Conservation (phyloP, 1,139 yeast species). For the Geotrichum candidum region DNA sequence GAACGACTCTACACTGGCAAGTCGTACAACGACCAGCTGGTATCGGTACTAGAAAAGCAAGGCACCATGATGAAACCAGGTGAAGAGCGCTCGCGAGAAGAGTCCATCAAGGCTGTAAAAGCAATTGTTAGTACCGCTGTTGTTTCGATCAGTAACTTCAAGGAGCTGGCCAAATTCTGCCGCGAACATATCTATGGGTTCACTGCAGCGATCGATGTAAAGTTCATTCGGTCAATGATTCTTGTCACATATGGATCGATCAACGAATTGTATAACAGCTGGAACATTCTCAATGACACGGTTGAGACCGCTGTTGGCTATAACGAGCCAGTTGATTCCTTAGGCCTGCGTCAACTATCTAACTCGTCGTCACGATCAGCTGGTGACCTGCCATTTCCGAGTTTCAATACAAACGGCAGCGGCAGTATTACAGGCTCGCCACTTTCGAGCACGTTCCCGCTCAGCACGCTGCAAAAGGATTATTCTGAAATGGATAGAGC, state of each 20-base stretch:
- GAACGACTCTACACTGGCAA: slow-evolving; percentile 17
- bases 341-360: not conserved
- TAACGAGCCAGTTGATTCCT: not conserved
- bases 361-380: not conserved
- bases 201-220: slow-evolving; percentile 48
- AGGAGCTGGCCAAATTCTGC: slow-evolving; percentile 22
- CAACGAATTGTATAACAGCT: slow-evolving; percentile 70
- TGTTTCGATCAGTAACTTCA: slow-evolving; percentile 14
- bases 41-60: slow-evolving; percentile 24
- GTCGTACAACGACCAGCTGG: slow-evolving; percentile 22
- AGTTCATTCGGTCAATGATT: slow-evolving; percentile 66
- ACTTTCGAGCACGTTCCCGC: slow-evolving; percentile 2
- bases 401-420: not conserved
- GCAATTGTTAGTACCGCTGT: slow-evolving; percentile 16
- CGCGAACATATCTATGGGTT: slow-evolving; percentile 24
- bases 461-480: not conserved
- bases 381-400: slow-evolving; percentile 1
- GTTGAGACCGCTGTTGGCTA: slow-evolving; percentile 11
- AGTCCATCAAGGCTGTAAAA: slow-evolving; percentile 12
- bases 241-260: slow-evolving; percentile 68
- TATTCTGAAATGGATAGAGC: slow-evolving; percentile 62
- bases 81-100: slow-evolving; percentile 10
- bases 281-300: slow-evolving; percentile 35
- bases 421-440: slow-evolving; percentile 2
- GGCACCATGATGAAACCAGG: slow-evolving; percentile 6